A percentile compares a stretch with the other conserved stretches of the same genome.
phyloP scores from a whole-genome alignment of 2,329 filamentous ascomycete genomes.

The Botrytis cinerea region DNA sequence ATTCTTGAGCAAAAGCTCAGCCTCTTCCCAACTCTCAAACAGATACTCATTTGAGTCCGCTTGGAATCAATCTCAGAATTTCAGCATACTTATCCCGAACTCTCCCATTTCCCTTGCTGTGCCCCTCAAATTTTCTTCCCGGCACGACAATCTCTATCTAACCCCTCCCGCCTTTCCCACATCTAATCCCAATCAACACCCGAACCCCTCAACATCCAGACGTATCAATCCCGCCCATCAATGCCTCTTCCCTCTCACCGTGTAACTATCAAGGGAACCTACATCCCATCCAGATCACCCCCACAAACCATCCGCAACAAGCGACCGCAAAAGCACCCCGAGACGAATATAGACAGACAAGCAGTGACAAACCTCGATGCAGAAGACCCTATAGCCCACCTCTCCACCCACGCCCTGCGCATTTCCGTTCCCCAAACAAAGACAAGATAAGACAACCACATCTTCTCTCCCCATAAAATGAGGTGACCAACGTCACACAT shows the following conservation, averaged over 20 bases:
- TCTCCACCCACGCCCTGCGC: background rate
- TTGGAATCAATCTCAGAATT: background rate
- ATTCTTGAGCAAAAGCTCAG: background rate
- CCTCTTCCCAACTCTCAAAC: background rate
- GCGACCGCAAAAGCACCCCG: background rate
- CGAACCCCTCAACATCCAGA: background rate
- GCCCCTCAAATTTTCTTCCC: background rate
- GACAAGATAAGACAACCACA: background rate
- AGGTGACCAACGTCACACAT: background rate
- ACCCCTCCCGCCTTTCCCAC: background rate
- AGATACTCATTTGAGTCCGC: rapidly evolving
- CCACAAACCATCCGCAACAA: background rate
- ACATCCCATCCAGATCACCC: background rate
- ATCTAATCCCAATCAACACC: background rate
- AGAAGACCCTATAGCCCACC: background rate
- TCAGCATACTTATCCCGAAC: background rate
- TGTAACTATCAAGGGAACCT: background rate
- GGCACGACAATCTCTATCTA: background rate
- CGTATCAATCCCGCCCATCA: too few species aligned
- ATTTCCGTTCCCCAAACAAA: background rate
- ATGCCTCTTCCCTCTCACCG: background rate
- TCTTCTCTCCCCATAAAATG: background rate
- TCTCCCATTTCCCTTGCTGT: background rate
- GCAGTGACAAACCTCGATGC: background rate
- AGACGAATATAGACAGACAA: background rate